Percentiles rank a stretch among this genome's conserved stretches.
Evolutionary conservation across 306 rosid species (phyloP).

Genomic region (Quercus engelmannii): DNA sequence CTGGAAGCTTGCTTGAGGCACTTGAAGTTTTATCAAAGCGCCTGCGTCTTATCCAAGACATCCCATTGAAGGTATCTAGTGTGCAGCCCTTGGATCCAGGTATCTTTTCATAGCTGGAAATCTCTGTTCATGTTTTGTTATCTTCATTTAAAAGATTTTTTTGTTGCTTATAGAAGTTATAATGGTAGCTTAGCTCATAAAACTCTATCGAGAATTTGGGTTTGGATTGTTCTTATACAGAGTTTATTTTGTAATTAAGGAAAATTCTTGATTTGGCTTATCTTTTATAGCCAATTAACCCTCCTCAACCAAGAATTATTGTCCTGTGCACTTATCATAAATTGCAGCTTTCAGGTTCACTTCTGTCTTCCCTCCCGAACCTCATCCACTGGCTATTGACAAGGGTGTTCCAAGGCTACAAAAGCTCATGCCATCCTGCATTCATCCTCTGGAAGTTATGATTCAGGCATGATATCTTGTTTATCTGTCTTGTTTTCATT

Average conservation of each 20-base stretch:
- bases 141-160: slow-evolving; percentile 4
- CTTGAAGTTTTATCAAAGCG: slow-evolving; percentile 71
- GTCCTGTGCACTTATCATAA: slow-evolving; percentile 18
- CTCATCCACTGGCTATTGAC: slow-evolving; percentile 74
- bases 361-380: slow-evolving; percentile 91
- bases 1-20: slow-evolving; percentile 69
- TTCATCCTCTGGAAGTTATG: slow-evolving; percentile 84
- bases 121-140: no score
- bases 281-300: not conserved
- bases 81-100: no score
- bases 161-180: not conserved
- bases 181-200: not conserved
- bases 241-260: not conserved
- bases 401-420: slow-evolving; percentile 39
- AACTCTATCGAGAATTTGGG: not conserved
- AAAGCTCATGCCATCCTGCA: slow-evolving; percentile 62
- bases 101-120: no score
- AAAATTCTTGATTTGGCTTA: not conserved
- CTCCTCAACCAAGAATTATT: not conserved
- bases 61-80: no score
- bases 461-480: slow-evolving; percentile 66
- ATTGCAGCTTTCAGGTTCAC: slow-evolving; percentile 84
- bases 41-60: slow-evolving; percentile 31
- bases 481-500: slow-evolving; percentile 6
- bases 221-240: not conserved